These are phyloP conservation scores for Parastagonospora avenae DNA, from an alignment of 2,329 filamentous ascomycete species.

Conservation along the genomic window DNA sequence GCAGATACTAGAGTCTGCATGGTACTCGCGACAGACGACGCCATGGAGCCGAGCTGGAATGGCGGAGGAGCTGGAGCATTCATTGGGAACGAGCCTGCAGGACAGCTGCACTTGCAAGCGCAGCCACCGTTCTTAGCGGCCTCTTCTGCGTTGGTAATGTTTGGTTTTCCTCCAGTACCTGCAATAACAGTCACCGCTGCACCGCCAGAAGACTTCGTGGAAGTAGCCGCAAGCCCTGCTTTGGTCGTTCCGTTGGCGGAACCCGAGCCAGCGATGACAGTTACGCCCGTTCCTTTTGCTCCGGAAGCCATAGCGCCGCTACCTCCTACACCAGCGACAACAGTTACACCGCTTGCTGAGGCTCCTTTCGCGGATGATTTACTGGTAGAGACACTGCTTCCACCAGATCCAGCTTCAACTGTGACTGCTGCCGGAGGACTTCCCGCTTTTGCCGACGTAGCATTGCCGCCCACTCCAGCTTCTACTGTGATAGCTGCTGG, in stretches of 20 bases:
- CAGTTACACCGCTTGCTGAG: conserved; percentile 18
- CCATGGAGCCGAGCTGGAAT: conserved; percentile 34
- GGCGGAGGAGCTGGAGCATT: conserved; percentile 28
- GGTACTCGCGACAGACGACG: conserved; percentile 17
- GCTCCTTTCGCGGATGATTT: too few species aligned
- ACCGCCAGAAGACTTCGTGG: too few species aligned
- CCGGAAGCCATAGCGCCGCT: too few species aligned
- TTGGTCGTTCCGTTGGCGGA: conserved; percentile 4
- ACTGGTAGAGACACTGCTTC: neutral
- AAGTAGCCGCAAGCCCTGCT: too few species aligned
- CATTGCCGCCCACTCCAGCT: neutral
- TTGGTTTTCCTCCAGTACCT: conserved; percentile 4
- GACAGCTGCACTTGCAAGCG: conserved; percentile 38
- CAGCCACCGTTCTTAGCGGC: conserved; percentile 24
- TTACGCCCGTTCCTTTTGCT: too few species aligned
- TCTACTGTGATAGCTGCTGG: neutral
- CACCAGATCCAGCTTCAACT: conserved; percentile 14
- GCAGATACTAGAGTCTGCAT: conserved; percentile 26
- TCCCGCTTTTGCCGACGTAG: neutral
- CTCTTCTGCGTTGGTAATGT: conserved; percentile 7
- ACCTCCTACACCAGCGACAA: conserved; percentile 21
- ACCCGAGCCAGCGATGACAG: neutral
- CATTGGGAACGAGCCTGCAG: conserved; percentile 39
- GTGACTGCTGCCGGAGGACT: conserved; percentile 16
- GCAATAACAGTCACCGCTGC: too few species aligned